Evolutionary conservation across 1,139 yeast species (phyloP).

Genomic region (Hyphopichia wangnamkhiaoensis): DNA sequence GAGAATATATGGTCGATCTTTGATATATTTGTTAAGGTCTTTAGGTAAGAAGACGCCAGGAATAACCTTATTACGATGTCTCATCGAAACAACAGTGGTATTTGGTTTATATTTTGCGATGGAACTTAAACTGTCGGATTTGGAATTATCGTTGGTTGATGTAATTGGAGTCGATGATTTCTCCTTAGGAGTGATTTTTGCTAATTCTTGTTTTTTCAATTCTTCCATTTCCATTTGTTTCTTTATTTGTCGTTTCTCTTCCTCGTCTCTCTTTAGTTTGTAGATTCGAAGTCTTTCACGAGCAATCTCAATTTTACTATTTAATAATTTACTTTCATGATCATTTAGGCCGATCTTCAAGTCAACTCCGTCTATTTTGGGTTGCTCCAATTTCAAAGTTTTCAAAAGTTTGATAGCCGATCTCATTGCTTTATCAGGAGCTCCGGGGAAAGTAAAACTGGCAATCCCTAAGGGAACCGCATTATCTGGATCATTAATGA

Average conservation of each 20-base stretch:
- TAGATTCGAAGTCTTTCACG: conserved; percentile 30
- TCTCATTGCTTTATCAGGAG: conserved; percentile 52
- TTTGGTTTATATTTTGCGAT: conserved; percentile 24
- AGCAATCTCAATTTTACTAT: conserved; percentile 30
- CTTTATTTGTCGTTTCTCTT: conserved; percentile 25
- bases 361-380: conserved; percentile 43
- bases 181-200: conserved; percentile 9
- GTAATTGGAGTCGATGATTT: conserved; percentile 2
- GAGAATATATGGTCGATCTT: conserved; percentile 56
- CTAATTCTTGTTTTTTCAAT: conserved; percentile 17
- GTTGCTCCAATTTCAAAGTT: conserved; percentile 25
- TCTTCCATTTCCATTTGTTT: conserved; percentile 23
- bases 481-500: conserved; percentile 69
- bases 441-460: conserved; percentile 63
- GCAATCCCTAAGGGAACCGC: conserved; percentile 83
- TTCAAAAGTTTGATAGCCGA: conserved; percentile 36
- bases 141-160: conserved; percentile 6
- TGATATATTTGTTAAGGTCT: conserved; percentile 49
- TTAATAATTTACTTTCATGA: conserved; percentile 29
- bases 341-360: conserved; percentile 43
- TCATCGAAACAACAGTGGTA: conserved; percentile 36
- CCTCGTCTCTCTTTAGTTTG: conserved; percentile 29
- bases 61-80: conserved; percentile 32
- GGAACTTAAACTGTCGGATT: conserved; percentile 2
- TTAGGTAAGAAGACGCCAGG: conserved; percentile 42